phyloP scores from a whole-genome alignment of 345 rosid species.

The Eucalyptus albens region DNA sequence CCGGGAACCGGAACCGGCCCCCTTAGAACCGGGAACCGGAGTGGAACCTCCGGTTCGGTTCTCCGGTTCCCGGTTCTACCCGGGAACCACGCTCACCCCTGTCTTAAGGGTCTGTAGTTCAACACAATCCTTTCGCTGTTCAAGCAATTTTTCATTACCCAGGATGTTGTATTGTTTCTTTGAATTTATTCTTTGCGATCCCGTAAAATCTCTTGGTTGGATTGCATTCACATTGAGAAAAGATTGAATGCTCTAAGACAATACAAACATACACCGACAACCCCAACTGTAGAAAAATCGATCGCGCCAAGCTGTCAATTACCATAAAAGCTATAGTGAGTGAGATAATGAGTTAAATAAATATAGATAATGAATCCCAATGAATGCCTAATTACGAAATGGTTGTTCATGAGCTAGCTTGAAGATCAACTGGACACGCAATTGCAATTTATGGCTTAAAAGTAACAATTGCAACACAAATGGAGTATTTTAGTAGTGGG shows the following conservation, averaged over 20 bases:
- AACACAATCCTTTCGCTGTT: accelerated
- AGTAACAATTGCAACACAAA: not conserved
- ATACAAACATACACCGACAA: not conserved
- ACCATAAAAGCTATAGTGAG: not conserved
- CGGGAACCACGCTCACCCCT: not conserved
- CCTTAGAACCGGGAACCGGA: no score
- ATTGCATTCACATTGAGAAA: not conserved
- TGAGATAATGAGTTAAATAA: not conserved
- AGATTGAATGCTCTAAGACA: not conserved
- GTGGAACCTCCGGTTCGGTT: no score
- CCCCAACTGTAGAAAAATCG: no score
- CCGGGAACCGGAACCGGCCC: no score
- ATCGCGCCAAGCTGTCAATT: not conserved
- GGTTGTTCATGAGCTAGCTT: not conserved
- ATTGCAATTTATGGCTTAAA: not conserved
- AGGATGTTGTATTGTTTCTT: not conserved
- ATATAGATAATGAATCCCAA: not conserved
- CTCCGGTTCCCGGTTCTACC: no score
- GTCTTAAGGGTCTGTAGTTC: not conserved
- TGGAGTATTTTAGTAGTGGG: accelerated
- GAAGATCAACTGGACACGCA: accelerated
- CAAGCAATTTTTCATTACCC: not conserved
- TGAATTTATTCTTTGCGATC: not conserved
- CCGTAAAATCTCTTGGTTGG: accelerated
- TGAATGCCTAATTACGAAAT: no score